Conservation (phyloP, 305 asterid species). For the Solanum aculeatissimum region DNA sequence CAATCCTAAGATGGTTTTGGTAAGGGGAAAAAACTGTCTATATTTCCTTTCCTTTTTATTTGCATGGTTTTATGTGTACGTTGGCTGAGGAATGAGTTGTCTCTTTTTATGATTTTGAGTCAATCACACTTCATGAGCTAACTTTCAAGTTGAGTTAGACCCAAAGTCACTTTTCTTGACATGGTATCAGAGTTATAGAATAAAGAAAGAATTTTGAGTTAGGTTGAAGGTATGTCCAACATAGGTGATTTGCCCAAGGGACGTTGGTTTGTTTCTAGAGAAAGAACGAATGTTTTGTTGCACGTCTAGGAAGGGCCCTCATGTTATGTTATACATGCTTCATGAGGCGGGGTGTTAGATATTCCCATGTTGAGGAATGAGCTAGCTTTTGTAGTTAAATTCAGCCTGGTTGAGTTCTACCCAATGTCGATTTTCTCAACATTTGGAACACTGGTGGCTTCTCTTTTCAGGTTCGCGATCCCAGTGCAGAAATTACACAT, state of each 20-base stretch:
- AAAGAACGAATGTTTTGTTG: neutral
- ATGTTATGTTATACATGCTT: neutral
- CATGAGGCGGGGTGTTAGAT: neutral
- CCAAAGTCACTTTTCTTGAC: neutral
- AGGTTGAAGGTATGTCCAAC: neutral
- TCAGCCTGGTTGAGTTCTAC: neutral
- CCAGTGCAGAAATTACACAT: conserved; percentile 49
- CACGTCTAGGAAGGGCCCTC: neutral
- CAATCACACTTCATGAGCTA: neutral
- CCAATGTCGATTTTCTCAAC: neutral
- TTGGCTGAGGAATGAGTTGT: neutral
- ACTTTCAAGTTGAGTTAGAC: neutral
- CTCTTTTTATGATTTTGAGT: neutral
- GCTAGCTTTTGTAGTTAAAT: neutral
- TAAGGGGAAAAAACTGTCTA: conserved; percentile 12
- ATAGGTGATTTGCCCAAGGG: neutral
- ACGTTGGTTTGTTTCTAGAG: neutral
- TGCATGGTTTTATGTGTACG: neutral
- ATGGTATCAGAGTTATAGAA: neutral
- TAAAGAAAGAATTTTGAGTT: neutral
- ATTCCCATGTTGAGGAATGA: neutral
- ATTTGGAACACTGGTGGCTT: neutral
- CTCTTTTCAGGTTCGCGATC: conserved; percentile 54
- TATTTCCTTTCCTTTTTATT: neutral
- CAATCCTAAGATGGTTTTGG: conserved; percentile 60